These are phyloP conservation scores for Flammula alnicola DNA, from an alignment of 1,284 basidiomycete species.

Conservation along the genomic window DNA sequence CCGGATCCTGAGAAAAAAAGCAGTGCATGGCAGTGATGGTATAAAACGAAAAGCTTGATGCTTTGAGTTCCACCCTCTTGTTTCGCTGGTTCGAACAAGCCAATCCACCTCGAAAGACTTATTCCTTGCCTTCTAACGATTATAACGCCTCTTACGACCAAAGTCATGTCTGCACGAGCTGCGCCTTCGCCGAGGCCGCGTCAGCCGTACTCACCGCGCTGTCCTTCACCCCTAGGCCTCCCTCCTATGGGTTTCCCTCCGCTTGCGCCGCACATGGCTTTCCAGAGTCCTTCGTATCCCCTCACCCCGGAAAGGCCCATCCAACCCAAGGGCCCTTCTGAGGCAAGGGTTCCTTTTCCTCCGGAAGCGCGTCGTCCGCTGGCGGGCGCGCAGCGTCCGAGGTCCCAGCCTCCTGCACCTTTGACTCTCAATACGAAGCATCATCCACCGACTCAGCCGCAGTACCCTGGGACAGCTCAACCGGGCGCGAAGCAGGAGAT, in stretches of 20 bases:
- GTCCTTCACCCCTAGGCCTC: slow-evolving; percentile 28
- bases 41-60: slow-evolving; percentile 16
- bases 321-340: slow-evolving; percentile 23
- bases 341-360: slow-evolving; percentile 23
- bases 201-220: slow-evolving; percentile 28
- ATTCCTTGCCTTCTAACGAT: slow-evolving; percentile 12
- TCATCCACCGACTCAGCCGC: slow-evolving; percentile 17
- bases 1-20: too few relatives aligned
- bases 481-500: slow-evolving; percentile 18
- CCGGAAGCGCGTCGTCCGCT: slow-evolving; percentile 30
- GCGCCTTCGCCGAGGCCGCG: slow-evolving; percentile 28
- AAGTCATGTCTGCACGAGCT: slow-evolving; percentile 17
- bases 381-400: slow-evolving; percentile 27
- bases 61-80: slow-evolving; percentile 7
- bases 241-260: slow-evolving; percentile 21
- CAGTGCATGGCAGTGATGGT: slow-evolving; percentile 20
- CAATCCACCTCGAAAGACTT: slow-evolving; percentile 19
- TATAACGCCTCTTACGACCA: slow-evolving; percentile 10
- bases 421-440: slow-evolving; percentile 18
- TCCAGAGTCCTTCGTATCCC: slow-evolving; percentile 22
- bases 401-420: slow-evolving; percentile 23
- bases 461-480: slow-evolving; percentile 15
- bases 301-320: slow-evolving; percentile 24
- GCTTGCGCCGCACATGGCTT: slow-evolving; percentile 26
- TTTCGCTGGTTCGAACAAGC: slow-evolving; percentile 32